Evolutionary conservation across 2,329 filamentous ascomycete genomes (phyloP).

Genomic region (Stemphylium vesicarium): DNA sequence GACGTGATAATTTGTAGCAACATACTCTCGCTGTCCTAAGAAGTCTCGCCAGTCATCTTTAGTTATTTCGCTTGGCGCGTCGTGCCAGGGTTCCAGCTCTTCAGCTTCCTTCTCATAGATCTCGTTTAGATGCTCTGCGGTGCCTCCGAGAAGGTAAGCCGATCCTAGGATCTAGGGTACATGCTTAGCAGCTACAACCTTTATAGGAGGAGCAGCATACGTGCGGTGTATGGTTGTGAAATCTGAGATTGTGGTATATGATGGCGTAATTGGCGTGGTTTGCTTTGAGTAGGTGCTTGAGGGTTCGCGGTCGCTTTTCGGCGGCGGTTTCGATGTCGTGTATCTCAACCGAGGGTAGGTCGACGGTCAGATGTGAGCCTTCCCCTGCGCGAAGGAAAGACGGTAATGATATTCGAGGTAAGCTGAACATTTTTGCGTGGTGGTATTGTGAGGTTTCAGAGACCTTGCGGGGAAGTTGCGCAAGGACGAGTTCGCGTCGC

Average conservation of each 20-base stretch:
- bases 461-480: slow-evolving; percentile 28
- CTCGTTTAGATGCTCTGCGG: slow-evolving; percentile 72
- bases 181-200: slow-evolving; percentile 39
- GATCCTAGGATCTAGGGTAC: slow-evolving; percentile 71
- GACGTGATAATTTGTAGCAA: slow-evolving; percentile 1
- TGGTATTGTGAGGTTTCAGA: slow-evolving; percentile 12
- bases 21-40: slow-evolving; percentile 72
- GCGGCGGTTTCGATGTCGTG: slow-evolving; percentile 80
- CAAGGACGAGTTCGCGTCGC: slow-evolving; percentile 17
- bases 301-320: slow-evolving; percentile 78
- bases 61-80: slow-evolving; percentile 84
- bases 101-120: slow-evolving; percentile 81
- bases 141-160: slow-evolving; percentile 83
- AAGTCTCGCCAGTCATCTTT: slow-evolving; percentile 86
- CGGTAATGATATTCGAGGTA: slow-evolving; percentile 29
- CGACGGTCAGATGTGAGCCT: slow-evolving; percentile 42
- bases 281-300: slow-evolving; percentile 89
- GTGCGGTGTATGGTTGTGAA: slow-evolving; percentile 84
- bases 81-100: slow-evolving; percentile 77
- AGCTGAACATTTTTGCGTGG: slow-evolving; percentile 29
- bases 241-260: slow-evolving; percentile 74
- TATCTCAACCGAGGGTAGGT: slow-evolving; percentile 71
- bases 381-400: slow-evolving; percentile 26
- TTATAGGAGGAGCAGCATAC: slow-evolving; percentile 50
- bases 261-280: slow-evolving; percentile 92